Evolutionary conservation across 768 basidiomycete species (phyloP), one percentile per base, ranked within the genome.

Genomic region (Hypholoma fasciculare): DNA sequence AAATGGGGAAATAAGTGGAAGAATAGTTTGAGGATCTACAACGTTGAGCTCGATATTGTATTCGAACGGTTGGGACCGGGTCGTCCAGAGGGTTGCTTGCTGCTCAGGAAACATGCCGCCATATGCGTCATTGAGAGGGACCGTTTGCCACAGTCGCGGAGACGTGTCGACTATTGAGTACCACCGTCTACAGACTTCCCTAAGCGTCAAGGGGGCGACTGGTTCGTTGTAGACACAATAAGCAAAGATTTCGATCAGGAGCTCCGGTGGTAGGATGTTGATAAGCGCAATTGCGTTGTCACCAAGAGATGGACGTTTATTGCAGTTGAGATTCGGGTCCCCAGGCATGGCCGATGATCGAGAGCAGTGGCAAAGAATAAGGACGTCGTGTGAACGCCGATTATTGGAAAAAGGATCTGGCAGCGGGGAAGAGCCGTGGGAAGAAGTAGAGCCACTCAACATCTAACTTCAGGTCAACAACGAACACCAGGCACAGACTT

Each of bases 1-100:
- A 37, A 90, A 74, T 4, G 85, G 86, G 0, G 87, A 85, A 36
- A 91, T 73, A 58, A 90, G 76, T 8, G 88, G 81, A 3, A 90
- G 76, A 36, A 89, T 73, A 56, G 72, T 72, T 57, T 88, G 82
- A 26, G 76, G 70, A 55, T 79, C 74, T 19, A 71, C 56, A 17
- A 85, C 70, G 14, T 78, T 70, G 56, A 90, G 65, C 38, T 83
- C 74, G 51, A 90, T 73, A 59, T 82, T 77, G 63, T 89, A 81
- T 0, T 76, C 74, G 38, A 89, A 76, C 0, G 83, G 82, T 5
- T 69, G 61, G 3, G 87, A 87, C 49, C 77, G 78, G 54, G 71
- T 65, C 30, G 81, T 71, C 86, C 85, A 91, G 0, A 84, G 65
- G 26, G 72, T 65, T 3, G 84, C 83, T 55, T 87, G 82, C 0